A percentile compares a stretch with the other conserved stretches of the same genome.
Evolutionary conservation across 352 stramenopile species (phyloP).

Genomic region (Globisporangium radiosum): DNA sequence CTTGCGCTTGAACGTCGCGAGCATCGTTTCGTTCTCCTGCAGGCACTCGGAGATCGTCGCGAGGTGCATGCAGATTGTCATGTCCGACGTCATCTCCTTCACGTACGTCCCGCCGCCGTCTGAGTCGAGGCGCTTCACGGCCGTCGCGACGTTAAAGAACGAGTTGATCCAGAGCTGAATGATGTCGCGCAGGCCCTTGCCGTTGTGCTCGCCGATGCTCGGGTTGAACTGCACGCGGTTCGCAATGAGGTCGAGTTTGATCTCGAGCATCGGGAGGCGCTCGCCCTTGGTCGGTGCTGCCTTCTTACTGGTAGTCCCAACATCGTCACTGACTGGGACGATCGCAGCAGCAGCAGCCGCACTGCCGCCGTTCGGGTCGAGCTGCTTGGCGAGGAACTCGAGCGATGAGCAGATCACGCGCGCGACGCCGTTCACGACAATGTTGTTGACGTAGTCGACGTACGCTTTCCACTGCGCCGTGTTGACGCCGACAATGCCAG

Average conservation of each 20-base stretch:
- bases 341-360: constrained; percentile 2
- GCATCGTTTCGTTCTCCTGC: constrained; percentile 90
- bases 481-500: constrained; percentile 91
- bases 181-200: constrained; percentile 91
- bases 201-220: constrained; percentile 84
- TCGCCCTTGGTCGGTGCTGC: constrained; percentile 29
- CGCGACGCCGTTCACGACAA: constrained; percentile 93
- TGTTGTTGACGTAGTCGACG: constrained; percentile 97
- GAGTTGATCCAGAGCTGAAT: constrained; percentile 96
- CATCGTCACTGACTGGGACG: constrained; percentile 26
- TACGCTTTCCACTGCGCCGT: constrained; percentile 96
- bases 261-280: constrained; percentile 93
- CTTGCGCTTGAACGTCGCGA: constrained; percentile 88
- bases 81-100: constrained; percentile 96
- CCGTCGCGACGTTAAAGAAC: constrained; percentile 94
- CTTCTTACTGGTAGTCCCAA: constrained; percentile 23
- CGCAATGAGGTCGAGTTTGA: constrained; percentile 93
- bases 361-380: constrained; percentile 78
- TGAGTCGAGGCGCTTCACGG: constrained; percentile 95
- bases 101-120: constrained; percentile 94
- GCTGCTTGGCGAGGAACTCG: constrained; percentile 92
- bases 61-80: constrained; percentile 92
- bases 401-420: constrained; percentile 79
- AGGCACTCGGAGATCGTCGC: constrained; percentile 92
- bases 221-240: constrained; percentile 86